Evolutionary conservation across 2,329 filamentous ascomycete species (phyloP), one percentile per base, ranked within the genome.

Genomic region (Purpureocillium lavendulum): DNA sequence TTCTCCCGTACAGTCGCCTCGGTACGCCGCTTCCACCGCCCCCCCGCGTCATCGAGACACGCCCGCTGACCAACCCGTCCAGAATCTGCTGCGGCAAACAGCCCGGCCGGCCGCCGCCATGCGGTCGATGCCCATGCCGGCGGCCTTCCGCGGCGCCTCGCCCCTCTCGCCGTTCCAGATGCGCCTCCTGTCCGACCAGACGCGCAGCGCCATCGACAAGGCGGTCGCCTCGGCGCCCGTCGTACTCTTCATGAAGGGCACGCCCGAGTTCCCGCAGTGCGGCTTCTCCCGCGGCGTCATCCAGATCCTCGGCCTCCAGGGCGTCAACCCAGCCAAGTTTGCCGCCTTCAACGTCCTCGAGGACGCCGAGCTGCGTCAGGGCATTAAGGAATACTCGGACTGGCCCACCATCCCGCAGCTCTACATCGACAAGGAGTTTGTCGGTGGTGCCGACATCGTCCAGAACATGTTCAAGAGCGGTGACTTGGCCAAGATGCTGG

Each of bases 201-300:
- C 86, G 10, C 80, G 76, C 45, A 66, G 78, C 30, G 88, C 89
- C 18, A 98, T 98, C 54, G 87, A 96, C 63, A 87, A 88, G 61
- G 90, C 90, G 26, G 82, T 98, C 13, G 72, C 69, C 17, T 89
- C 88, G 1, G 84, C 89, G 0, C 90, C 90, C 2, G 90, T 98
- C 0, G 92, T 98, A 1, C 74, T 98, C 41, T 98, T 98, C 73
- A 98, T 98, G 92, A 98, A 98, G 71, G 92, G 92, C 43, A 97
- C 92, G 1, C 92, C 92, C 42, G 89, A 96, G 67, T 87, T 80
- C 45, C 92, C 92, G 15, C 89, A 96, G 64, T 98, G 92, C 66
- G 92, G 92, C 34, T 98, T 96, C 73, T 97, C 90, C 43, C 80
- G 89, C 53, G 90, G 90, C 40, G 87, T 78, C 59, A 94, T 98